Evolutionary conservation across 306 rosid genomes (phyloP), one percentile per base, ranked within the genome.

Genomic region (Sindora glabra): DNA sequence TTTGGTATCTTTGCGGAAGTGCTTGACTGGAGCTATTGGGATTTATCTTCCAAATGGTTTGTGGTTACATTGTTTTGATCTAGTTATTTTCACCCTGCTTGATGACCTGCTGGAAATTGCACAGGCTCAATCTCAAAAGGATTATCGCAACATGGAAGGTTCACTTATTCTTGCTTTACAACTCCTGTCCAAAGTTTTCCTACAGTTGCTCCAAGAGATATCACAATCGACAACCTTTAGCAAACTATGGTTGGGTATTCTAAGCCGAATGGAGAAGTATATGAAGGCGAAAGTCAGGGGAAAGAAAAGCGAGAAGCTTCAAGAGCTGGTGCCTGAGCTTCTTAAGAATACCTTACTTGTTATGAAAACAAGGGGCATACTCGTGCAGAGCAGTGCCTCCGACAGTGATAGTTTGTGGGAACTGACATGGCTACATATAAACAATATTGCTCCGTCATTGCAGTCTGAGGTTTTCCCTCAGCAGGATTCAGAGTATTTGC

Each of bases 81-180:
- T 58, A 48, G 90, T 82, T 64, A 82, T 92, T 83, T 92, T 88
- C 77, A 67, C 85, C 1, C 68, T 89, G 82, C 80, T 92, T 49
- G 96, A 92, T 45, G 95, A 92, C 59, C 74, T 92, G 47, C 73
- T 88, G 53, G 98, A 92, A 73, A 82, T 81, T 52, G 83, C 86
- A 17, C 94, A 76, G 73, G 83, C 77, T 37, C 86, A 76, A 37
- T 77, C 95, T 27, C 92, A 65, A 40, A 92, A 83, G 77, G 94
- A 92, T 74, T 86, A 79, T 68, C 68, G 90, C 34, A 83, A 89
- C 77, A 92, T 92, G 92, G 98, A 92, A 68, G 98, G 94, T 65
- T 76, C 98, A 13, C 96, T 92, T 48, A 61, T 86, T 48, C 78
- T 74, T 59, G 90, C 89, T 70, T 65, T 89, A 85, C 86, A 89